Base-by-base conservation (phyloP, 2,329 filamentous ascomycete genomes). In the Zasmidium cellare region DNA sequence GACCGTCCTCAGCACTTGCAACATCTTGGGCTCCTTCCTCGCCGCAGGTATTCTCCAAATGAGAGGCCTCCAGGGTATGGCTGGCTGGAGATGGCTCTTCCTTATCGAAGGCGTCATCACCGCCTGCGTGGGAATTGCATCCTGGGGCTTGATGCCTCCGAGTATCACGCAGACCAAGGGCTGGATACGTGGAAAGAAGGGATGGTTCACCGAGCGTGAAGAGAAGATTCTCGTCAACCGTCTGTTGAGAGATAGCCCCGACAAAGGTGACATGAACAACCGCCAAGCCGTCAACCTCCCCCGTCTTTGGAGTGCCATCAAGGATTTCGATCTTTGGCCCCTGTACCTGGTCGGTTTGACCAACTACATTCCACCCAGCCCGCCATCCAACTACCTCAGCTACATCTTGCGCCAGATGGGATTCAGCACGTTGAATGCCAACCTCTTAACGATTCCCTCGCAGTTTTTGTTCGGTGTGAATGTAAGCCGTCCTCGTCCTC, bases 191-290 rank as follows among this genome's bases (percentile, higher is more conserved):
- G 87, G 87, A 88, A 88, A 70, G 83, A 81, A 25, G 84, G 83
- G 82, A 19, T 65, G 63, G 61, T 65, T 65, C 20, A 78, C 76
- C 1, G 87, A 88, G 67, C 78, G 78, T 1, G 85, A 90, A 67
- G 87, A 90, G 66, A 82, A 84, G 57, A 87, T 87, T 63, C 80
- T 87, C 59, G 83, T 87, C 23, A 87, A 87, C 63, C 76, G 84
- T 1, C 75, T 84, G 9, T 74, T 86, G 1, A 80, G 85, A 1
- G 85, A 88, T 46, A 85, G 87, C 60, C 83, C 83, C 0, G 68
- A 64, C 54, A 72, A 72, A 45, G 82, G 81, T 55, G 78, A 78
- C 60, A 85, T 85, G 82, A 82, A 85, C 67, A 85, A 85, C 59
- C 75, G 82, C 9, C 81, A 85, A 67, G 80, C 79, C 1, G 70